Evolutionary conservation across 768 basidiomycete species (phyloP), one percentile per base, ranked within the genome.

Genomic region (Terana coerulea): DNA sequence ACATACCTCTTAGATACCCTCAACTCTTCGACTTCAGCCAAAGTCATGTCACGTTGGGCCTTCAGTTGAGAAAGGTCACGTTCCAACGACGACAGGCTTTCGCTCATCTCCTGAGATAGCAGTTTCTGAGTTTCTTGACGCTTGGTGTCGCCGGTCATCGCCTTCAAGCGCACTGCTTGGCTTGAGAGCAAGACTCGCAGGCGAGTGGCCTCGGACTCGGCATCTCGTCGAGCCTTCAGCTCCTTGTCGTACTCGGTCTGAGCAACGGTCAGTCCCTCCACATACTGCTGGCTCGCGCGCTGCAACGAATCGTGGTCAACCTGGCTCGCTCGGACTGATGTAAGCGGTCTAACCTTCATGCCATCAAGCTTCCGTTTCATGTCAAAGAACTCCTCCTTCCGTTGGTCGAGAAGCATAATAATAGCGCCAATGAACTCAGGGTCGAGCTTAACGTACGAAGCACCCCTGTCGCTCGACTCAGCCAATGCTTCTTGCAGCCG

Each of bases 191-290:
- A 76, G 26, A 92, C 83, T 36, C 91, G 75, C 22, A 99, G 72
- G 35, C 89, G 80, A 21, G 87, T 86, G 52, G 98, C 89, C 70
- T 98, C 94, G 0, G 90, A 86, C 69, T 98, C 94, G 1, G 91
- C 88, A 56, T 98, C 94, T 15, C 91, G 82, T 17, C 95, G 81
- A 19, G 86, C 83, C 51, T 88, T 84, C 30, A 94, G 76, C 67
- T 98, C 97, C 46, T 82, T 82, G 63, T 98, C 95, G 64, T 95
- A 98, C 64, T 98, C 97, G 36, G 87, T 86, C 59, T 94, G 90
- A 2, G 95, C 94, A 22, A 95, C 93, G 0, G 85, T 86, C 35
- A 99, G 73, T 35, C 97, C 97, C 55, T 94, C 88, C 49, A 94
- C 89, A 55, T 90, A 95, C 57, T 92, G 89, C 57, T 89, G 88